Base-by-base conservation (phyloP, 306 rosid genomes). In the Ceratonia siliqua region DNA sequence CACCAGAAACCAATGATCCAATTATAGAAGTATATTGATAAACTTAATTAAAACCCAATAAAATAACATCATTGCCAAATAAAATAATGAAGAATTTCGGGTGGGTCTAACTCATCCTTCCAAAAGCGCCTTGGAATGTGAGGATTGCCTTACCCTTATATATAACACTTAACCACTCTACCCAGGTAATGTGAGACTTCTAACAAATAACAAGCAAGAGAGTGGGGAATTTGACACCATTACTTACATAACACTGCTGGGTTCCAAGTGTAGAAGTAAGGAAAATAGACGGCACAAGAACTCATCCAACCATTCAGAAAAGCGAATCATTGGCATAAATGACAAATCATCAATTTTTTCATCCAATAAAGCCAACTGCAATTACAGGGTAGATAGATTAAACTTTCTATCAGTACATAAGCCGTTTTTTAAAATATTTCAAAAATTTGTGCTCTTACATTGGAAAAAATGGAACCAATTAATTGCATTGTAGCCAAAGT, bases 241-340 rank as follows among this genome's bases (percentile, higher is more conserved):
- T 43, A 83, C 99, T 87, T 72, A 95, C 99, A 89, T 62, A 73
- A 90, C 92, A 82, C 99, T 92, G 91, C 84, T 90, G 62, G 98
- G 98, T 77, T 95, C 99, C 84, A 92, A 82, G 92, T 95, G 97
- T 50, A 90, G 78, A 62, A 95, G 98, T 71, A 95, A 78, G 72
- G 99, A 89, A 83, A 95, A 92, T 38, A 95, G 82, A 59, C 99
- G 99, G 83, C 99, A 95, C 50, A 95, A 90, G 83, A 95, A 95
- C 85, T 95, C 98, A 78, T 95, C 99, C 77, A 95, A 79, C 99
- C 99, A 95, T 81, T 92, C 99, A 49, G 99, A 95, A 83, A 95
- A 90, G 38, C 71, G 87, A 72, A 94, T 86, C 92, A 95, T 89
- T 8, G 97, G 96, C 91, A 92, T 78, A 72, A 87, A 83, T 58